Evolutionary conservation across 352 stramenopile species (phyloP), one percentile per base, ranked within the genome.

Genomic region (Pythium rishiriense): DNA sequence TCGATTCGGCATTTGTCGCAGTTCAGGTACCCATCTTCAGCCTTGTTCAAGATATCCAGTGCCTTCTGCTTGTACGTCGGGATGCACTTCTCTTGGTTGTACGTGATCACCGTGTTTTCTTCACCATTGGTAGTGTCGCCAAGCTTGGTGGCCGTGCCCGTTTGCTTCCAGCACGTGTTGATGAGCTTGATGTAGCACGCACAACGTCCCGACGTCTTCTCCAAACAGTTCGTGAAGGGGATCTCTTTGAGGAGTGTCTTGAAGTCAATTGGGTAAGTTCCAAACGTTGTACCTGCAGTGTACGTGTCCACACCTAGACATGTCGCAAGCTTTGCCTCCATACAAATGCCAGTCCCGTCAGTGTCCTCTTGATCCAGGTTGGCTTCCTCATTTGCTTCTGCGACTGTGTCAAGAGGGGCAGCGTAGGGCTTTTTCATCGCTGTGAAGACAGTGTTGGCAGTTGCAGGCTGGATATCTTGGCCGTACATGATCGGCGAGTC

Each of bases 401-500:
- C 25, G 15, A 10, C 5, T 11, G 31, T 31, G 63, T 17, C 60
- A 41, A 39, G 48, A 65, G 14, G 24, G 56, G 28, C 72, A 75
- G 39, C 79, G 74, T 72, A 72, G 33, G 87, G 83, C 49, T 90
- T 89, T 4, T 74, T 77, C 31, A 94, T 84, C 3, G 90, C 72
- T 10, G 73, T 75, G n/a, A 91, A 90, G 15, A 68, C 58, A 19
- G 66, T 60, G 19, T 72, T 80, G 7, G 75, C 69, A 31, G 69
- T 28, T n/a, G 60, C 69, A 22, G 76, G 75, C 52, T 67, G 65
- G 25, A 92, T 58, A 54, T 88, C 82, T 37, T 66, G 57, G 12
- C 81, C 79, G 50, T 95, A 93, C 66, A 95, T 71, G 29, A 93
- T 90, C 10, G 84, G 72, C 10, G 85, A 78, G 49, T 93, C 84